phyloP scores from a whole-genome alignment of 106 monocot genomes.

The Dendrobium huoshanense region DNA sequence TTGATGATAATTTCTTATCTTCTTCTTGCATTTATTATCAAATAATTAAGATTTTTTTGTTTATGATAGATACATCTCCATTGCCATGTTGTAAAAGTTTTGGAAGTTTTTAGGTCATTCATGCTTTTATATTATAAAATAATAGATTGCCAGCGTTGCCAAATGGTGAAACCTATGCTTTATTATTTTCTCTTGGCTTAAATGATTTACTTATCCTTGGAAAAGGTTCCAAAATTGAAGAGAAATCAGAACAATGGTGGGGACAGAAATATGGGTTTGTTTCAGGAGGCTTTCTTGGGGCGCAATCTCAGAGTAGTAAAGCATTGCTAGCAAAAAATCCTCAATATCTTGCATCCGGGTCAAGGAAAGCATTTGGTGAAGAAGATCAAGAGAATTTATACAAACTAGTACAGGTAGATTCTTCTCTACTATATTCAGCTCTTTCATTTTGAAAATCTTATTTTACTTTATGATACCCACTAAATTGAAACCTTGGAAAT shows the following conservation, averaged over 20 bases:
- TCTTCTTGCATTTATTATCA: neutral
- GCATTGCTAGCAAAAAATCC: conserved; percentile 21
- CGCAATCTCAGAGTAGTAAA: conserved; percentile 29
- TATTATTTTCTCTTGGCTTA: conserved; percentile 2
- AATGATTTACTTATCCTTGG: neutral
- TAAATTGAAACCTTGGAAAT: neutral
- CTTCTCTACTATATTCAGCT: neutral
- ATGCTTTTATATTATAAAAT: neutral
- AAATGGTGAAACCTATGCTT: neutral
- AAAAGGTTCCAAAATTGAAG: conserved; percentile 22
- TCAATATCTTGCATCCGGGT: conserved; percentile 13
- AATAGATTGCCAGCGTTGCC: neutral
- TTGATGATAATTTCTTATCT: neutral
- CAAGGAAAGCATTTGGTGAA: conserved; percentile 56
- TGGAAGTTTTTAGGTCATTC: neutral
- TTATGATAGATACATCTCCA: neutral
- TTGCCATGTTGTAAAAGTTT: neutral
- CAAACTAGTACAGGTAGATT: conserved; percentile 86
- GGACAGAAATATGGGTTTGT: conserved; percentile 83
- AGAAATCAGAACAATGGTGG: conserved; percentile 56
- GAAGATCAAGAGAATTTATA: conserved; percentile 98
- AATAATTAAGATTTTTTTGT: neutral
- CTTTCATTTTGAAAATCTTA: neutral
- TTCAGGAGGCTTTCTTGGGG: conserved; percentile 85
- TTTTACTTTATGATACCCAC: neutral